phyloP scores from a whole-genome alignment of 805 yeast genomes.

The Scheffersomyces amazonensis region DNA sequence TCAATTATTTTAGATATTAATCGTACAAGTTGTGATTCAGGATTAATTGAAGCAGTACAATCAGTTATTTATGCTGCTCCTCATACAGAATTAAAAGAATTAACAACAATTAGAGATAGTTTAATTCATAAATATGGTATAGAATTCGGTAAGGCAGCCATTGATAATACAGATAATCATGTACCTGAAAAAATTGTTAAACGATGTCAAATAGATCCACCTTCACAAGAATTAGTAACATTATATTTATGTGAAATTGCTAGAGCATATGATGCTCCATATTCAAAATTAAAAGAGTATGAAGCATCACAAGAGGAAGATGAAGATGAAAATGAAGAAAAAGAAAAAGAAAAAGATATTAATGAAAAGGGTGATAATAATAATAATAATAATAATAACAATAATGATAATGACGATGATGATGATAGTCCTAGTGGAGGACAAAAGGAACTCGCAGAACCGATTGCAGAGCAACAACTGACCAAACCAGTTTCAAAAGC shows the following conservation, averaged over 20 bases:
- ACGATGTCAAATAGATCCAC: conserved; percentile 67
- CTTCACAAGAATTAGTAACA: conserved; percentile 59
- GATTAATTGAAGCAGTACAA: conserved; percentile 73
- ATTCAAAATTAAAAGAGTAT: conserved; percentile 46
- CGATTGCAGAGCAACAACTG: conserved; percentile 5
- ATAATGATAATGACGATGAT: conserved; percentile 13
- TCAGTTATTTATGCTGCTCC: conserved; percentile 68
- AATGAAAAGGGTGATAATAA: conserved; percentile 11
- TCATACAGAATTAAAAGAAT: conserved; percentile 74
- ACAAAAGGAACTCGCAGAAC: conserved; percentile 28
- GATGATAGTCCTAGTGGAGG: neutral
- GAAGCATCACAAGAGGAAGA: conserved; percentile 15
- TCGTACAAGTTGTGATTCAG: conserved; percentile 47
- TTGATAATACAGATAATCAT: conserved; percentile 44
- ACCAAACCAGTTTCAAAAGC: conserved; percentile 11
- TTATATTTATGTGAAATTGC: conserved; percentile 80
- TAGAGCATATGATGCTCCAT: conserved; percentile 71
- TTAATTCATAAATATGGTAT: conserved; percentile 62
- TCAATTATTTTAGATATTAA: conserved; percentile 50
- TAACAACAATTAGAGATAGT: conserved; percentile 58
- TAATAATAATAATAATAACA: conserved; percentile 6
- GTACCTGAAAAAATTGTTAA: conserved; percentile 69
- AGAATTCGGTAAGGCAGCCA: conserved; percentile 58
- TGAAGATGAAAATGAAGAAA: conserved; percentile 28
- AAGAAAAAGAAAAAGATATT: conserved; percentile 10